Percentiles rank a stretch among this genome's conserved stretches.
These are phyloP conservation scores for Coemansia sp. DNA, from an alignment of 192 early-diverging fungal species.

Conservation along the genomic window DNA sequence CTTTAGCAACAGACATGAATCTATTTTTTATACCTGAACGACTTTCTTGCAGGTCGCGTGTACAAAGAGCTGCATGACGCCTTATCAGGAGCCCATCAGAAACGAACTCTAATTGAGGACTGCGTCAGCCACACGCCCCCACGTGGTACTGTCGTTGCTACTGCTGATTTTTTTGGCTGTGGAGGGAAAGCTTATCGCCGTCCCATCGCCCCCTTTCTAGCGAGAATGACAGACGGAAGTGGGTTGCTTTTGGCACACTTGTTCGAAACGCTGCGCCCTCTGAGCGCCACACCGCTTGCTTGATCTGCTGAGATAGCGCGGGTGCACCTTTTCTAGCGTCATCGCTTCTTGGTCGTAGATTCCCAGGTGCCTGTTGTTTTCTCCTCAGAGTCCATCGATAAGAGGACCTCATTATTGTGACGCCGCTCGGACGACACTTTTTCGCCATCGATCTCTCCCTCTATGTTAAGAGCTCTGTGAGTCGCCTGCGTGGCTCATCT, in stretches of 20 bases:
- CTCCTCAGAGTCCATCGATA: constrained; percentile 8
- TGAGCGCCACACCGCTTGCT: background rate
- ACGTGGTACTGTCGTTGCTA: background rate
- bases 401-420: background rate
- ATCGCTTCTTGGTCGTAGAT: background rate
- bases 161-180: background rate
- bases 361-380: background rate
- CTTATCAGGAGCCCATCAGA: constrained; percentile 7
- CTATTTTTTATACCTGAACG: background rate
- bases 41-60: background rate
- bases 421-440: constrained; percentile 8
- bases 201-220: background rate
- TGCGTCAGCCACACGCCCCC: background rate
- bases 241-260: background rate
- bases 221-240: background rate
- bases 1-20: constrained; percentile 9
- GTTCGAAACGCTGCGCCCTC: background rate
- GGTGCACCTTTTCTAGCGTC: background rate
- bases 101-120: background rate
- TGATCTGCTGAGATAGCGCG: background rate
- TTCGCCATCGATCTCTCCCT: background rate
- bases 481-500: background rate
- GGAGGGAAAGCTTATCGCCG: constrained; percentile 1
- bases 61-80: background rate
- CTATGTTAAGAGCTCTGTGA: background rate